These are phyloP conservation scores for Pholiota molesta DNA, from an alignment of 768 basidiomycete genomes.

Conservation along the genomic window DNA sequence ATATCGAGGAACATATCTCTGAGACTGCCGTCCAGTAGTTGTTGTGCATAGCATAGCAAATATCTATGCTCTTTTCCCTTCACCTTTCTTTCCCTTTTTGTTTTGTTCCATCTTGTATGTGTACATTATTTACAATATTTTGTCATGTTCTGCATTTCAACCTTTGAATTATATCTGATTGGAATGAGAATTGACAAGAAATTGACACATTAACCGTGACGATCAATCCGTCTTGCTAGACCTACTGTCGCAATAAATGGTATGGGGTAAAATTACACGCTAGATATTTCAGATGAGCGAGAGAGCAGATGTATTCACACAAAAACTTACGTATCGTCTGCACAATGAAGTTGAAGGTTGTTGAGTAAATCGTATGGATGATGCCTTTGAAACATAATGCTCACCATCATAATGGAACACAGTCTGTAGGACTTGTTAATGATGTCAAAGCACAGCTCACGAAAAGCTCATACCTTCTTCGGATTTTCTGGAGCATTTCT, in stretches of 20 bases:
- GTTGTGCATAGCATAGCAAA: slow-evolving; percentile 33
- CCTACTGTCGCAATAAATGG: slow-evolving; percentile 2
- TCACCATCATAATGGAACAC: slow-evolving; percentile 82
- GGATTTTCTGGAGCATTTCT: slow-evolving; percentile 79
- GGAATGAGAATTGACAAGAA: neutral
- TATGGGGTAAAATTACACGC: slow-evolving; percentile 35
- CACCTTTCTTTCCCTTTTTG: too few relatives aligned
- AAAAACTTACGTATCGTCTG: slow-evolving; percentile 64
- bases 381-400: slow-evolving; percentile 18
- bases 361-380: slow-evolving; percentile 5
- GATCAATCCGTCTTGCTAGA: neutral
- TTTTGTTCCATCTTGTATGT: neutral
- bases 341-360: slow-evolving; percentile 1
- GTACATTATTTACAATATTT: slow-evolving; percentile 16
- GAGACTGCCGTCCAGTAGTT: slow-evolving; percentile 25
- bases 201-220: neutral
- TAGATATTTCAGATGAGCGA: slow-evolving; percentile 14
- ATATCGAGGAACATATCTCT: neutral
- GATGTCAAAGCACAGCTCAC: slow-evolving; percentile 5
- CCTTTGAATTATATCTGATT: neutral
- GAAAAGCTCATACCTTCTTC: slow-evolving; percentile 65
- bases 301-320: neutral
- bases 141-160: slow-evolving; percentile 9
- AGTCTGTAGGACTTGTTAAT: slow-evolving; percentile 47
- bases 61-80: too few relatives aligned